Conservation (phyloP, 1,284 basidiomycete species). For the Thelephora terrestris region DNA sequence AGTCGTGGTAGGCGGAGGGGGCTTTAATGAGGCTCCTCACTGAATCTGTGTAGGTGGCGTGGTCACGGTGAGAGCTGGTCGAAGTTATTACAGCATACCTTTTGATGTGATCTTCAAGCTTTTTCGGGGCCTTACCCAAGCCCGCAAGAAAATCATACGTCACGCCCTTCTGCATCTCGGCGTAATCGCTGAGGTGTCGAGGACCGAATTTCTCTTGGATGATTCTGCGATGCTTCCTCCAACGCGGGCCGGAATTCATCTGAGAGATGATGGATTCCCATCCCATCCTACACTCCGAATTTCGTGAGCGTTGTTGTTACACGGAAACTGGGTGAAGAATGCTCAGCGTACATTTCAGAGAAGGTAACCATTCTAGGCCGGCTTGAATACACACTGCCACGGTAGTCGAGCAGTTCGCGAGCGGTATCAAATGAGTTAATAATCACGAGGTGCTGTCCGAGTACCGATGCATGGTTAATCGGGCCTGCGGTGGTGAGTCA, state of each 20-base stretch:
- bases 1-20: no score
- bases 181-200: conserved; percentile 12
- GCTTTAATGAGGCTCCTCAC: no score
- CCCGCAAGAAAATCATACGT: conserved; percentile 16
- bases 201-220: conserved; percentile 19
- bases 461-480: conserved; percentile 25
- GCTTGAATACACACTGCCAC: conserved; percentile 30
- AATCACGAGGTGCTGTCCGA: conserved; percentile 26
- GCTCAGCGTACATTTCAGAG: conserved; percentile 16
- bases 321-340: background rate
- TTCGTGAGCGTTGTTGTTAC: background rate
- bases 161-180: conserved; percentile 16
- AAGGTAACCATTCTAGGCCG: conserved; percentile 22
- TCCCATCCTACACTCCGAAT: background rate
- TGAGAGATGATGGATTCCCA: conserved; percentile 12
- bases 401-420: conserved; percentile 29
- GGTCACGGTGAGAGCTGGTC: background rate
- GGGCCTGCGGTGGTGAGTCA: conserved; percentile 17
- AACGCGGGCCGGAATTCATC: conserved; percentile 19
- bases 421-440: conserved; percentile 26
- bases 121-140: conserved; percentile 15
- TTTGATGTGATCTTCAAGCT: conserved; percentile 15
- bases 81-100: conserved; percentile 11
- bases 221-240: conserved; percentile 23
- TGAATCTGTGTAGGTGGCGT: background rate